Conservation (phyloP, 805 yeast genomes). For the Metschnikowia orientalis region DNA sequence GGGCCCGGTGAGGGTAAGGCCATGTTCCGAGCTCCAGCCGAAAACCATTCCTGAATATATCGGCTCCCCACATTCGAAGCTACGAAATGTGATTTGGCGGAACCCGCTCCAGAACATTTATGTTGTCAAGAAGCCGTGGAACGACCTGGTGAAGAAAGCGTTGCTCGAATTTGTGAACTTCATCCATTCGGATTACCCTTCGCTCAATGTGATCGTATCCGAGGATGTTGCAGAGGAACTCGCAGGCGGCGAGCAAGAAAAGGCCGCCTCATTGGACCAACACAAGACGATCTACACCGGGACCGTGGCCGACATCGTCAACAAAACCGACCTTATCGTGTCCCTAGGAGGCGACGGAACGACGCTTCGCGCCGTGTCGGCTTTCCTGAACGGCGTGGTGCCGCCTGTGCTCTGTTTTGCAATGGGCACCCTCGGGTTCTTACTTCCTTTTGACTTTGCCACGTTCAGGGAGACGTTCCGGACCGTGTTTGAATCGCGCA, state of each 20-base stretch:
- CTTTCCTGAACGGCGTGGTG: slow-evolving; percentile 65
- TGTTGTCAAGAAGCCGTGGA: slow-evolving; percentile 83
- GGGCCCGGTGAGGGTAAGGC: slow-evolving; percentile 5
- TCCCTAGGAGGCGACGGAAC: slow-evolving; percentile 98
- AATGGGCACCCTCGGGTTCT: slow-evolving; percentile 85
- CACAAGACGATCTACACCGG: slow-evolving; percentile 50
- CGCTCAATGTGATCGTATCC: slow-evolving; percentile 72
- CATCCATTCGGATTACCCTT: slow-evolving; percentile 59
- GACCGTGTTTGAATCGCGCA: slow-evolving; percentile 61
- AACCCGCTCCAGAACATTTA: slow-evolving; percentile 67
- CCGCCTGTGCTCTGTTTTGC: slow-evolving; percentile 91
- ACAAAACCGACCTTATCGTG: slow-evolving; percentile 73
- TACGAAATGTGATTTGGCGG: slow-evolving; percentile 67
- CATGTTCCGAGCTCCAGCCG: slow-evolving; percentile 12
- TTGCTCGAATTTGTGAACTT: slow-evolving; percentile 61
- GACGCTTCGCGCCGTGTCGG: slow-evolving; percentile 74
- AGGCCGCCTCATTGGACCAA: not conserved
- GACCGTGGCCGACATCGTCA: slow-evolving; percentile 47
- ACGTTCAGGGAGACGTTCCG: slow-evolving; percentile 58
- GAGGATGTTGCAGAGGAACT: slow-evolving; percentile 73
- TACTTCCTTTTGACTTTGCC: slow-evolving; percentile 78
- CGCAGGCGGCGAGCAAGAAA: slow-evolving; percentile 7
- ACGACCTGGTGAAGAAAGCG: slow-evolving; percentile 57
- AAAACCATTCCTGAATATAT: slow-evolving; percentile 47
- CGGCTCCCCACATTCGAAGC: slow-evolving; percentile 53